A percentile compares a stretch with the other conserved stretches of the same genome.
phyloP scores from a whole-genome alignment of 176 grass and related monocot species.

The Eleusine coracana region DNA sequence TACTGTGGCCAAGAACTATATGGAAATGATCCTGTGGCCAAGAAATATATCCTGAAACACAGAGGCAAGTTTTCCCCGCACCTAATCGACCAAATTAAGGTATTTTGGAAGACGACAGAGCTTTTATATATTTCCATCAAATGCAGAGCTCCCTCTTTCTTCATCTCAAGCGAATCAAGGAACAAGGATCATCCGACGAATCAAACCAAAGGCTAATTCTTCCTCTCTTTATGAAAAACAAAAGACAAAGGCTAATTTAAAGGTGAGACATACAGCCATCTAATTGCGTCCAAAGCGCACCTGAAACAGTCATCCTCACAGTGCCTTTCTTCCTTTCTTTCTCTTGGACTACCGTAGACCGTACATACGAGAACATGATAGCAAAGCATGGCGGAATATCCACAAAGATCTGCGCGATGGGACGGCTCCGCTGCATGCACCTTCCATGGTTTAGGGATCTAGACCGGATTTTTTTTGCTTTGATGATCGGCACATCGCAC shows the following conservation, averaged over 20 bases:
- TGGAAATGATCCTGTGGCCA: not conserved
- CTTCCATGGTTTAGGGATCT: not conserved
- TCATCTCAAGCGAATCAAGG: not conserved
- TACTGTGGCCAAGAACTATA: not conserved
- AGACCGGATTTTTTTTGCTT: conserved; percentile 8
- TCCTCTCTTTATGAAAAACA: not conserved
- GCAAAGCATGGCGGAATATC: conserved; percentile 16
- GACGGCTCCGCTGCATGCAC: conserved; percentile 1
- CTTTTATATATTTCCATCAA: not conserved
- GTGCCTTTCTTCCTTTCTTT: not conserved
- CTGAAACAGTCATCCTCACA: not conserved
- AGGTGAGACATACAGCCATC: not conserved
- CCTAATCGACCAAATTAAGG: not conserved
- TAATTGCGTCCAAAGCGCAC: conserved; percentile 5
- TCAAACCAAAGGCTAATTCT: not conserved
- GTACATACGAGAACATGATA: not conserved
- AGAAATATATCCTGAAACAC: too few relatives aligned
- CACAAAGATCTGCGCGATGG: conserved; percentile 31
- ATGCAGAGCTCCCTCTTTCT: not conserved
- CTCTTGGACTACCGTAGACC: not conserved
- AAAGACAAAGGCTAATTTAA: conserved; percentile 12
- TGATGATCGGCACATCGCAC: conserved; percentile 6
- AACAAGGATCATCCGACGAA: not conserved
- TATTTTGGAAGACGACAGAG: not conserved
- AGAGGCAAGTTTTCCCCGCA: not conserved